Base-by-base conservation (phyloP, 495 filamentous ascomycete genomes). In the Penicillium steckii region DNA sequence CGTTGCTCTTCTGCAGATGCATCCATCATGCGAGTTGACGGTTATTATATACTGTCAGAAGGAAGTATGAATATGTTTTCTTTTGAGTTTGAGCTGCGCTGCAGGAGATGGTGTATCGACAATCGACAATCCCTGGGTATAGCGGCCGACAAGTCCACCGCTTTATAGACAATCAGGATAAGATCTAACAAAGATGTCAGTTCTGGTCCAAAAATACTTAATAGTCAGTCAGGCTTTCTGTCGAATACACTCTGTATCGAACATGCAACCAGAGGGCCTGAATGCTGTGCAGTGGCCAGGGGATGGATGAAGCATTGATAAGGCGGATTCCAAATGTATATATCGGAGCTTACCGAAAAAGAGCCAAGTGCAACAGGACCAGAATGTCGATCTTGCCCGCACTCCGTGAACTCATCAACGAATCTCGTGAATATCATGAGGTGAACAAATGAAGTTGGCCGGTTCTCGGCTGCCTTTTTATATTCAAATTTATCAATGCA, bases 321-420 rank as follows among this genome's bases (percentile, higher is more conserved):
- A 61, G 48, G 44, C 48, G 38, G 48, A 47, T 48, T 15, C 33
- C 53, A 17, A 53, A 55, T 63, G n/a, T 50, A 44, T 35, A 23
- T 8, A 32, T 57, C 64, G 64, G 64, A 48, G 57, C 44, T 49
- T 53, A 52, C 57, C 52, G 56, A 59, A 33, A 37, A 15, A 15
- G 15, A 8, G 4, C 10, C 10, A 27, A 27, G 26, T 27, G 26
- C 26, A 37, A 37, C n/a, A 15, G 33, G 33, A 15, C 33, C 33
- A 37, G 33, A 37, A 37, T n/a, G 33, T 37, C n/a, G 33, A 37
- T 37, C 33, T 37, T 37, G 15, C 8, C 33, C 33, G 33, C 33
- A 15, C 33, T 15, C n/a, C n/a, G n/a, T n/a, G n/a, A n/a, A n/a
- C n/a, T n/a, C n/a, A n/a, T n/a, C n/a, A n/a, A n/a, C n/a, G n/a